phyloP scores from a whole-genome alignment of 2,329 filamentous ascomycete genomes.

The Aspergillus melleus region DNA sequence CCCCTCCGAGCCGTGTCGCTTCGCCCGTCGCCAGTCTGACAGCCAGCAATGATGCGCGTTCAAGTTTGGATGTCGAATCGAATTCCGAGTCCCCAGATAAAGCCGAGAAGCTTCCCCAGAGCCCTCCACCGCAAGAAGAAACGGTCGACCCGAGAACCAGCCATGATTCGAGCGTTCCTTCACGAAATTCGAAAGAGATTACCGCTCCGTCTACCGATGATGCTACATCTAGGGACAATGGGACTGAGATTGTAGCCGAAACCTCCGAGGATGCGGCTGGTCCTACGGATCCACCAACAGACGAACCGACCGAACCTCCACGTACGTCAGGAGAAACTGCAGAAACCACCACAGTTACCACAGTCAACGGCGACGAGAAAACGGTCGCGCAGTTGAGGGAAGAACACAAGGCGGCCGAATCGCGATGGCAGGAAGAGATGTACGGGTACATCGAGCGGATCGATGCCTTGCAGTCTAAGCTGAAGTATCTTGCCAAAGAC shows the following conservation, averaged over 20 bases:
- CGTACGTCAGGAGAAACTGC: constrained; percentile 18
- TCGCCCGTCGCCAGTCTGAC: constrained; percentile 54
- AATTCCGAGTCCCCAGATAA: constrained; percentile 24
- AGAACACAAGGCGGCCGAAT: constrained; percentile 53
- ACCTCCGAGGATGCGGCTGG: background rate
- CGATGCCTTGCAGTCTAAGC: constrained; percentile 85
- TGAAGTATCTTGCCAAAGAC: constrained; percentile 82
- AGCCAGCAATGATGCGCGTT: constrained; percentile 46
- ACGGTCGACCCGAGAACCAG: constrained; percentile 25
- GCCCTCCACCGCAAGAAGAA: constrained; percentile 7
- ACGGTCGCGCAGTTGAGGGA: constrained; percentile 51
- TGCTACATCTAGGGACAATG: background rate
- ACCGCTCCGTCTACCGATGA: constrained; percentile 16
- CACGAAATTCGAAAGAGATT: constrained; percentile 30
- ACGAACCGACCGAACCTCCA: background rate
- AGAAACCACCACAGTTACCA: constrained; percentile 17
- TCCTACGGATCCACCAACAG: background rate
- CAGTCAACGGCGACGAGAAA: constrained; percentile 40
- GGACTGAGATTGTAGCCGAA: constrained; percentile 3
- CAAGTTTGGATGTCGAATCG: constrained; percentile 38
- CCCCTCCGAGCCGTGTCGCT: constrained; percentile 49
- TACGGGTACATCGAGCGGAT: constrained; percentile 84
- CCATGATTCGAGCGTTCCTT: constrained; percentile 26
- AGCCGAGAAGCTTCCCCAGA: constrained; percentile 21
- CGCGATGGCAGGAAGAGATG: constrained; percentile 75